These are phyloP conservation scores for Tuber magnatum DNA, from an alignment of 495 filamentous ascomycete species.

Conservation along the genomic window DNA sequence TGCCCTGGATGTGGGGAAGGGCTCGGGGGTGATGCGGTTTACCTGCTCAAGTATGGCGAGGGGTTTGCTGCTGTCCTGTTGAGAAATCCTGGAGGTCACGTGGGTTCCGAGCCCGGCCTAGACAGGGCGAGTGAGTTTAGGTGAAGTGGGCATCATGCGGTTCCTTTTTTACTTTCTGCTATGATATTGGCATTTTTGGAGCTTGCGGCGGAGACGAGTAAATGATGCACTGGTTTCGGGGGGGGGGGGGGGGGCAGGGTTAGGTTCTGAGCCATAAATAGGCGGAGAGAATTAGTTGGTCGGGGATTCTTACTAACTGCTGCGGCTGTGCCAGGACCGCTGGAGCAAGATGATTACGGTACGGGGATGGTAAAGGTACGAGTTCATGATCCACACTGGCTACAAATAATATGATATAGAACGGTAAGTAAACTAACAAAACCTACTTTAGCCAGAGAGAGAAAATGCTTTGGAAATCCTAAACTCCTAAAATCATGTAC, in stretches of 20 bases:
- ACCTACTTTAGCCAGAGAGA: neutral
- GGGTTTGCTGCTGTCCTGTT: neutral
- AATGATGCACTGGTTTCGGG: neutral
- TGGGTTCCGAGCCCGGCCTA: neutral
- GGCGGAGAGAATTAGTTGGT: neutral
- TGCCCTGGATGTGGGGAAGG: neutral
- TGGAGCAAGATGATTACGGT: neutral
- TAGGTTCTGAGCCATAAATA: neutral
- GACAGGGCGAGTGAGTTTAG: neutral
- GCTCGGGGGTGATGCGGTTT: neutral
- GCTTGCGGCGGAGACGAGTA: neutral
- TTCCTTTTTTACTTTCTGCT: neutral
- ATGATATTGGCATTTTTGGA: neutral
- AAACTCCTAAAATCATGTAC: neutral
- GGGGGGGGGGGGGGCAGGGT: neutral
- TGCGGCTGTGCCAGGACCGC: neutral
- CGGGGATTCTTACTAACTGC: neutral
- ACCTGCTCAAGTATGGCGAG: no score
- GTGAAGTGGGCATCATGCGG: neutral
- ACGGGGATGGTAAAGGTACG: neutral
- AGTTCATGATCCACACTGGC: neutral
- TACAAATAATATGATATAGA: neutral
- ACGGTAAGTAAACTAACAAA: neutral
- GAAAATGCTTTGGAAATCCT: neutral
- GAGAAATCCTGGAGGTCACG: neutral